Evolutionary conservation across 2,329 filamentous ascomycete genomes (phyloP).

Genomic region (Stachybotrys chartarum): DNA sequence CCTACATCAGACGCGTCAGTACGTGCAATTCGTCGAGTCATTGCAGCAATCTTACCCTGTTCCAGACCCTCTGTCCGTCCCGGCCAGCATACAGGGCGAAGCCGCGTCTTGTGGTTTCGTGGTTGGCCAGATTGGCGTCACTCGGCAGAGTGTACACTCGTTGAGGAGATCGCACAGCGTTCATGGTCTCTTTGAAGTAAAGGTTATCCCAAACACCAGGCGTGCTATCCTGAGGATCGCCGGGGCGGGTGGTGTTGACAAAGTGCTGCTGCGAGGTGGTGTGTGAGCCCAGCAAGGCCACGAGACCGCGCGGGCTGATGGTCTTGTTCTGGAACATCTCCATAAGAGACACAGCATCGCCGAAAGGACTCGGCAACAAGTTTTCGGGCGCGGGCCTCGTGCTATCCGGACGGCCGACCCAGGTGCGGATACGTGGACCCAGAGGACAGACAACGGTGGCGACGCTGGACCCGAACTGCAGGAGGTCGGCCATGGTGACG

Average conservation of each 20-base stretch:
- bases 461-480: slow-evolving; percentile 39
- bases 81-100: neutral
- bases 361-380: slow-evolving; percentile 32
- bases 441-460: slow-evolving; percentile 22
- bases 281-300: slow-evolving; percentile 45
- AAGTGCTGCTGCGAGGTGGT: slow-evolving; percentile 37
- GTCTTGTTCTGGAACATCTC: slow-evolving; percentile 40
- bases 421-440: slow-evolving; percentile 33
- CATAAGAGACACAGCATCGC: slow-evolving; percentile 32
- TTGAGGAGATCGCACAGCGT: neutral
- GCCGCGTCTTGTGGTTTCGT: neutral
- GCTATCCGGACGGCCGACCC: slow-evolving; percentile 39
- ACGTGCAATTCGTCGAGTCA: neutral
- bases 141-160: neutral
- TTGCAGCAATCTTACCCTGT: neutral
- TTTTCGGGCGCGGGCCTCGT: slow-evolving; percentile 25
- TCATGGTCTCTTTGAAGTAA: slow-evolving; percentile 32
- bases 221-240: slow-evolving; percentile 38
- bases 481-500: slow-evolving; percentile 43
- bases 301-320: slow-evolving; percentile 37
- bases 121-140: neutral
- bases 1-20: neutral
- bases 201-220: slow-evolving; percentile 41
- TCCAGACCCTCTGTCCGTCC: neutral
- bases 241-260: slow-evolving; percentile 26